Evolutionary conservation across 257 asterid genomes (phyloP).

Genomic region (Anisodus tanguticus): DNA sequence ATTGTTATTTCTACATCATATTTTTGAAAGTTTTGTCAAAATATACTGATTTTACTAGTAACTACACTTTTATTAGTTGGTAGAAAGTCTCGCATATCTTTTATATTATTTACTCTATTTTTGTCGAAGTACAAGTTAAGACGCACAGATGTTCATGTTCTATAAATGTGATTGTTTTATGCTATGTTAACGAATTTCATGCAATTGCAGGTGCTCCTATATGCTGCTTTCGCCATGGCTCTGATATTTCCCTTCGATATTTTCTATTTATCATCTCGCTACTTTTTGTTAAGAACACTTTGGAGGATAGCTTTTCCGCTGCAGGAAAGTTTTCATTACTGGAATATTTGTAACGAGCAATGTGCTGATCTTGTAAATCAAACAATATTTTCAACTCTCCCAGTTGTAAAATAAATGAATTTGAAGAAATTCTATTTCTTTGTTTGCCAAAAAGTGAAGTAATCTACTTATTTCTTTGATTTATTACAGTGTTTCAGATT

Average conservation of each 20-base stretch:
- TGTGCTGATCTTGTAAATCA: not conserved
- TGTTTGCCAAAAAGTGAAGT: not conserved
- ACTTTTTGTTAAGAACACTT: constrained; percentile 77
- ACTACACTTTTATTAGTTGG: no score
- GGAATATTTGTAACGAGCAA: constrained; percentile 4
- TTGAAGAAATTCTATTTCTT: not conserved
- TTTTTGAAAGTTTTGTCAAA: not conserved
- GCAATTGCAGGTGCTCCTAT: constrained; percentile 78
- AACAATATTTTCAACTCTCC: constrained; percentile 1
- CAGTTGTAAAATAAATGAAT: not conserved
- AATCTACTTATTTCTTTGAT: constrained; percentile 10
- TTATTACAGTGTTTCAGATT: not conserved
- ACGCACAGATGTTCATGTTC: not conserved
- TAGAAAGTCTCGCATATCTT: not conserved
- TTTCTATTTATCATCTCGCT: constrained; percentile 87
- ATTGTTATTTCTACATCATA: not conserved
- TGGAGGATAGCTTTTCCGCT: constrained; percentile 86
- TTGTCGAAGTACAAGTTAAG: not conserved
- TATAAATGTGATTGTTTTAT: not conserved
- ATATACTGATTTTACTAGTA: not conserved
- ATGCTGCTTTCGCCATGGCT: constrained; percentile 78
- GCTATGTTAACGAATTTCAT: constrained; percentile 27
- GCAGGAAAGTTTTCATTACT: constrained; percentile 70
- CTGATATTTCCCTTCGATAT: constrained; percentile 91
- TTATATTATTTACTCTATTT: not conserved